Conservation (phyloP, 1,139 yeast genomes). For the Suhomyces bribrorum region DNA sequence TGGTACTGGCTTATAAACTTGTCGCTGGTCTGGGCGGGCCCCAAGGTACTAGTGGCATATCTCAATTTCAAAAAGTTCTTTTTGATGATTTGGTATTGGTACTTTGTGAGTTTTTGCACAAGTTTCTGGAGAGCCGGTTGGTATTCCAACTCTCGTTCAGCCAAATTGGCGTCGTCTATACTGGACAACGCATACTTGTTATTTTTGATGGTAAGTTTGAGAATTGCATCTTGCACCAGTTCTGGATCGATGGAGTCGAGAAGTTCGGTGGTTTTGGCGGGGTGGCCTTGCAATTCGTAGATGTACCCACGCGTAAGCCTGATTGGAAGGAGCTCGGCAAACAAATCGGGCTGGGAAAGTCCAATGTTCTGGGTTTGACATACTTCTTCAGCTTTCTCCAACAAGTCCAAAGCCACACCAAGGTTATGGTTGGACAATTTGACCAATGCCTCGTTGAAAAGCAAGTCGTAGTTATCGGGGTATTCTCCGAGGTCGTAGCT, state of each 20-base stretch:
- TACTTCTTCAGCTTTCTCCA: constrained; percentile 52
- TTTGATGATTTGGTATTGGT: constrained; percentile 42
- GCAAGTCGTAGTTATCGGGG: constrained; percentile 35
- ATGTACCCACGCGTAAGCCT: constrained; percentile 70
- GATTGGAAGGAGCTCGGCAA: constrained; percentile 61
- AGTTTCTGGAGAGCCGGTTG: constrained; percentile 38
- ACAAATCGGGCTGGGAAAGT: constrained; percentile 41
- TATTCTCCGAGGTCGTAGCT: constrained; percentile 14
- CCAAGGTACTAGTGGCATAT: constrained; percentile 40
- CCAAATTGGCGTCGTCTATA: constrained; percentile 27
- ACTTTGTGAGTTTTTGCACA: constrained; percentile 42
- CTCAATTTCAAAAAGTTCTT: constrained; percentile 49
- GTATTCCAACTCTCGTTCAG: constrained; percentile 47
- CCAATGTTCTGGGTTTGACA: constrained; percentile 41
- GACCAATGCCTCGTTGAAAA: constrained; percentile 69
- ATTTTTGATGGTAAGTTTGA: constrained; percentile 35
- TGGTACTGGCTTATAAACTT: constrained; percentile 23
- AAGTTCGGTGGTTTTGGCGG: constrained; percentile 43
- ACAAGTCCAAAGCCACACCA: constrained; percentile 43
- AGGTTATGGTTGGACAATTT: constrained; percentile 48
- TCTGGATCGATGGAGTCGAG: constrained; percentile 25
- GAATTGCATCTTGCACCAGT: constrained; percentile 32
- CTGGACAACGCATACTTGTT: constrained; percentile 29
- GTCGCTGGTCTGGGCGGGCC: constrained; percentile 25
- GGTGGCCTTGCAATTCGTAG: constrained; percentile 49